Conservation (phyloP, 169 alveolate species). For the Cryptosporidium viatorum region DNA sequence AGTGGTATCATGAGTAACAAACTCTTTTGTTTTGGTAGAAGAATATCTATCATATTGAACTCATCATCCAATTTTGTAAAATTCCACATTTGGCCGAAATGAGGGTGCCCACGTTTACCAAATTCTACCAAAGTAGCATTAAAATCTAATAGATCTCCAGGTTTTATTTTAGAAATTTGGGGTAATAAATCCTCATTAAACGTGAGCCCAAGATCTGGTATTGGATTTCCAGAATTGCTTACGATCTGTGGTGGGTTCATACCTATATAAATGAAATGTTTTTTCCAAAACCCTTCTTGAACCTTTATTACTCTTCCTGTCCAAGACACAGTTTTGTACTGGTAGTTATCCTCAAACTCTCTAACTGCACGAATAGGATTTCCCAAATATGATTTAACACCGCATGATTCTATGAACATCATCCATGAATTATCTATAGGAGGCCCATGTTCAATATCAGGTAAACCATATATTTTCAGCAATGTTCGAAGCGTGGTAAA, state of each 20-base stretch:
- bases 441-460: slow-evolving; percentile 75
- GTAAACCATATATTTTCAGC: slow-evolving; percentile 58
- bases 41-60: slow-evolving; percentile 5
- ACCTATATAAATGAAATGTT: slow-evolving; percentile 72
- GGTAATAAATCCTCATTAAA: slow-evolving; percentile 62
- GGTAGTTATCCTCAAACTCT: slow-evolving; percentile 73
- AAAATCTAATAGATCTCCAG: slow-evolving; percentile 61
- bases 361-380: slow-evolving; percentile 74
- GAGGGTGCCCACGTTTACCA: slow-evolving; percentile 75
- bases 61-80: slow-evolving; percentile 67
- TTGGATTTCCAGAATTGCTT: slow-evolving; percentile 55
- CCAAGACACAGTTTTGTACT: slow-evolving; percentile 74
- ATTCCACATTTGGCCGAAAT: slow-evolving; percentile 75
- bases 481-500: slow-evolving; percentile 54
- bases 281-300: slow-evolving; percentile 76
- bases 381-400: slow-evolving; percentile 75
- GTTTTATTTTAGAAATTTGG: slow-evolving; percentile 56
- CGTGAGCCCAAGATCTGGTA: slow-evolving; percentile 71
- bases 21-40: slow-evolving; percentile 49
- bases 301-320: slow-evolving; percentile 76
- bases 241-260: slow-evolving; percentile 69
- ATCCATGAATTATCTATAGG: slow-evolving; percentile 74
- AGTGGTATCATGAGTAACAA: slow-evolving; percentile 54
- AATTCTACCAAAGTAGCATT: slow-evolving; percentile 73
- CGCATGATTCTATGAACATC: slow-evolving; percentile 69